A percentile compares a stretch with the other conserved stretches of the same genome.
Evolutionary conservation across 768 basidiomycete genomes (phyloP).

Genomic region (Scleroderma bovista): DNA sequence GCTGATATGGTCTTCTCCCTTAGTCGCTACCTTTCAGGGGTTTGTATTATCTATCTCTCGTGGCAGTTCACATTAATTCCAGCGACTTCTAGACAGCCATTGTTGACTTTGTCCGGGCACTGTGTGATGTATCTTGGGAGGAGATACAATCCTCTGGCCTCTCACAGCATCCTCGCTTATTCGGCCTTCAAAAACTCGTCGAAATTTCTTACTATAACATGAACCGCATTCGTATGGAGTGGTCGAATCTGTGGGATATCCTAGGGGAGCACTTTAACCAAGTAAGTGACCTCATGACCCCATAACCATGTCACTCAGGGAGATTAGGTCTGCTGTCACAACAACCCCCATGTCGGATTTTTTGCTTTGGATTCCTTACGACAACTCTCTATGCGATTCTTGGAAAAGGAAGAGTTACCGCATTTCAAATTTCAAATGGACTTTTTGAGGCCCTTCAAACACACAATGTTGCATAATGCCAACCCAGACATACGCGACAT

Average conservation of each 20-base stretch:
- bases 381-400: constrained; percentile 95
- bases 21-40: constrained; percentile 91
- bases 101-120: constrained; percentile 93
- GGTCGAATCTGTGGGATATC: constrained; percentile 97
- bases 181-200: constrained; percentile 96
- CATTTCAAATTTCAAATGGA: constrained; percentile 99
- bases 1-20: constrained; percentile 99
- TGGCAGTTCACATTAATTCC: constrained; percentile 2
- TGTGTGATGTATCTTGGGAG: constrained; percentile 98
- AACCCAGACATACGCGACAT: constrained; percentile 96
- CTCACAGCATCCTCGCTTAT: constrained; percentile 89
- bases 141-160: constrained; percentile 97
- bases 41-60: constrained; percentile 36
- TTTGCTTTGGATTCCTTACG: constrained; percentile 96
- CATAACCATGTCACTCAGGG: constrained; percentile 7
- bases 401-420: constrained; percentile 96
- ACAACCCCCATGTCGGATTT: constrained; percentile 92
- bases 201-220: constrained; percentile 99
- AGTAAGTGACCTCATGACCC: constrained; percentile 35
- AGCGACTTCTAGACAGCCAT: constrained; percentile 71
- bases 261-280: constrained; percentile 98
- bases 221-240: constrained; percentile 95
- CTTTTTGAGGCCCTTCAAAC: constrained; percentile 95
- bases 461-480: constrained; percentile 94
- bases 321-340: constrained; percentile 92